Conservation (phyloP, 495 filamentous ascomycete genomes). For the Tuber borchii region DNA sequence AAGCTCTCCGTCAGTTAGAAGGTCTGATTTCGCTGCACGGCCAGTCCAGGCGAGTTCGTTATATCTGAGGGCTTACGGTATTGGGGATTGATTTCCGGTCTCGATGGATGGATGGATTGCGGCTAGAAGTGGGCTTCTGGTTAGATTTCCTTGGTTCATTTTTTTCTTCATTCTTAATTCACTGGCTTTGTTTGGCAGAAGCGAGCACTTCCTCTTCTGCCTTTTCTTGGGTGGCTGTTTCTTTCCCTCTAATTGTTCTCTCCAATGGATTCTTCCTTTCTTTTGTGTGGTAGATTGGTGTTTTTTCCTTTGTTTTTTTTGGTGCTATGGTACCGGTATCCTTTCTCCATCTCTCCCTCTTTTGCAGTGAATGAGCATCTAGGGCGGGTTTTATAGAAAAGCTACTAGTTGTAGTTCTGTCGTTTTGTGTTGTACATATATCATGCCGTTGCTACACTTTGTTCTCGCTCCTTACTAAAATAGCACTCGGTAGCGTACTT, state of each 20-base stretch:
- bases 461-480: background rate
- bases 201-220: background rate
- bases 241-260: background rate
- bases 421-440: background rate
- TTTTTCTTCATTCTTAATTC: background rate
- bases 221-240: background rate
- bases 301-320: background rate
- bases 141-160: background rate
- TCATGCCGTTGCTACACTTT: background rate
- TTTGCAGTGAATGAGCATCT: background rate
- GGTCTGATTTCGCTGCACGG: no score
- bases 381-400: background rate
- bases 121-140: background rate
- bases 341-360: background rate
- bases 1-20: no score
- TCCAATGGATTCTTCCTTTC: background rate
- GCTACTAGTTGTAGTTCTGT: background rate
- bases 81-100: slow-evolving; percentile 6
- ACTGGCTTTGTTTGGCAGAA: background rate
- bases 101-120: background rate
- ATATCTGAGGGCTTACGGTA: background rate
- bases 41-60: no score
- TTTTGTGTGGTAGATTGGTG: background rate
- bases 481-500: background rate
- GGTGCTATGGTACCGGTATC: no score